A percentile compares a stretch with the other conserved stretches of the same genome.
Conservation (phyloP, 2,329 filamentous ascomycete species). For the Talaromyces piceae region DNA sequence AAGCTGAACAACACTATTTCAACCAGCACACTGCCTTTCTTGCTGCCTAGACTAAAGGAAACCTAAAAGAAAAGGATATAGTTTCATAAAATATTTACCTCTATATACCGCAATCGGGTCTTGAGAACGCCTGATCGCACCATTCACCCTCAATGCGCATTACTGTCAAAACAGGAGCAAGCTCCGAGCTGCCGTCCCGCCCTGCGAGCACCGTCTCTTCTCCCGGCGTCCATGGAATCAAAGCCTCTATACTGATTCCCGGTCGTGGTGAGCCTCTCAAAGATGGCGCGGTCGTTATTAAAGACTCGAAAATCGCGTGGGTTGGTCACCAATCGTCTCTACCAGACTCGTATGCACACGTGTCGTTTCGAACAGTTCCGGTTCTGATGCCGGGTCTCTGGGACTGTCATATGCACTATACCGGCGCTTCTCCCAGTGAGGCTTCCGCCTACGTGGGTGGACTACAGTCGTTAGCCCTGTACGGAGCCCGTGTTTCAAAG, state of each 20-base stretch:
- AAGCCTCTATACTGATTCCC: slow-evolving; percentile 38
- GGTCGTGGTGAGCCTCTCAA: slow-evolving; percentile 39
- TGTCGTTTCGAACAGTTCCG: slow-evolving; percentile 29
- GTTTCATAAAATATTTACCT: no score
- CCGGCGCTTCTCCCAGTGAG: slow-evolving; percentile 25
- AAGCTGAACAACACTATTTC: no score
- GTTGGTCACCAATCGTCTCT: slow-evolving; percentile 27
- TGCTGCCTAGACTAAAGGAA: no score
- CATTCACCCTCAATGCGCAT: slow-evolving; percentile 1
- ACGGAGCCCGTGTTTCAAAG: slow-evolving; percentile 36
- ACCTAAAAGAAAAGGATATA: no score
- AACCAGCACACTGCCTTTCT: no score
- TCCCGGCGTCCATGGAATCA: neutral
- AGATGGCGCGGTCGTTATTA: slow-evolving; percentile 34
- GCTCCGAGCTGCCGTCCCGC: slow-evolving; percentile 1
- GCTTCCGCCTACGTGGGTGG: slow-evolving; percentile 11
- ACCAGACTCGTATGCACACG: slow-evolving; percentile 25
- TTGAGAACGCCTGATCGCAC: neutral
- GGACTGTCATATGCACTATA: slow-evolving; percentile 47
- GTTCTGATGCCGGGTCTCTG: slow-evolving; percentile 47
- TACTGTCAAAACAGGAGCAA: neutral
- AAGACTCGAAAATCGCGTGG: slow-evolving; percentile 35
- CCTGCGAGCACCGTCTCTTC: neutral
- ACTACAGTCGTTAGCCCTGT: slow-evolving; percentile 22
- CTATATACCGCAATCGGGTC: neutral